Percentiles rank a stretch among this genome's conserved stretches.
phyloP scores from a whole-genome alignment of 345 rosid genomes.

The Mercurialis annua region DNA sequence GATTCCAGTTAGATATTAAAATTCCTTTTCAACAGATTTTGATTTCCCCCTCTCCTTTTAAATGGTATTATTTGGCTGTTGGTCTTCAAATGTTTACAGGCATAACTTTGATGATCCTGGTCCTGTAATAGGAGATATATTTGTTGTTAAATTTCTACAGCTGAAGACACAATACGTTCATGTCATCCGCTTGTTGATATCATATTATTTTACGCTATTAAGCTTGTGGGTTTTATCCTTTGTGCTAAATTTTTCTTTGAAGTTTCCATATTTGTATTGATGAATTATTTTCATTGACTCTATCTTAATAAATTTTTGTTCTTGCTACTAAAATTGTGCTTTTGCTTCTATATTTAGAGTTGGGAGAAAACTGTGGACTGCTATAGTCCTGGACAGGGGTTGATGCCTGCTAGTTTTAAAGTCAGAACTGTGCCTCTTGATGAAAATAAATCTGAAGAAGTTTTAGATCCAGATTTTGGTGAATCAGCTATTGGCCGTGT shows the following conservation, averaged over 20 bases:
- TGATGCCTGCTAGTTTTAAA: slow-evolving; percentile 38
- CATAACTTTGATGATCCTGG: neutral
- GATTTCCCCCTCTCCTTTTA: neutral
- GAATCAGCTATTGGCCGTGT: slow-evolving; percentile 38
- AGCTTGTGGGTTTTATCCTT: neutral
- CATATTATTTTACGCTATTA: too few relatives aligned
- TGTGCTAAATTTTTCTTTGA: neutral
- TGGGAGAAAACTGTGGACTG: slow-evolving; percentile 40
- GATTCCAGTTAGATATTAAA: neutral
- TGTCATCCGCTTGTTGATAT: neutral
- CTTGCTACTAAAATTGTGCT: neutral
- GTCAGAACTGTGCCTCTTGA: slow-evolving; percentile 33
- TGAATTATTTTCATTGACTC: neutral
- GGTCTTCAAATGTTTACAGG: neutral
- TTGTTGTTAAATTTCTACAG: neutral
- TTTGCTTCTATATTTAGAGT: slow-evolving; percentile 22
- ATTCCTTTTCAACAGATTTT: neutral
- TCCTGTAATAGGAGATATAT: neutral
- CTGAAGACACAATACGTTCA: neutral
- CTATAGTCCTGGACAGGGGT: slow-evolving; percentile 34
- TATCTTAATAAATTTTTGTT: neutral
- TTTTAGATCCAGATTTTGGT: slow-evolving; percentile 35
- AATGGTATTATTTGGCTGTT: neutral
- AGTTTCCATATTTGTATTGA: neutral
- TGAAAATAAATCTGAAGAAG: slow-evolving; percentile 27